Conservation (phyloP, 1,284 basidiomycete species). For the Schizophyllum commune region DNA sequence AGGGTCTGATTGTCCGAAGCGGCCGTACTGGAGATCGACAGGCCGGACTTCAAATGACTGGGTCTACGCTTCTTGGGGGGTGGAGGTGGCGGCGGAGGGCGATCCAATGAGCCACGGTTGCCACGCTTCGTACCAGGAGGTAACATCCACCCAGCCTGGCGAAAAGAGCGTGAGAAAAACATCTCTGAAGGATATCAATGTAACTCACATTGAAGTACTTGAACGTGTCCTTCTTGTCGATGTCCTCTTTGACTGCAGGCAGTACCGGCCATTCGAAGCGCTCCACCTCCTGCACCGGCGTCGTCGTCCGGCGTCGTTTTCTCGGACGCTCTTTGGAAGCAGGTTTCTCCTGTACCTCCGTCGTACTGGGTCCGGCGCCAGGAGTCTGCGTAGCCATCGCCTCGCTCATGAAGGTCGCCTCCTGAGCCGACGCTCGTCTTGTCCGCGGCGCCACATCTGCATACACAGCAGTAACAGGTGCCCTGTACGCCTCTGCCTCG, state of each 20-base stretch:
- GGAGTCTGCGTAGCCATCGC: background rate
- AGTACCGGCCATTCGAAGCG: constrained; percentile 27
- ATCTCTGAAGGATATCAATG: too few relatives aligned
- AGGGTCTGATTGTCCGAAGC: constrained; percentile 42
- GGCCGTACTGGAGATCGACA: constrained; percentile 43
- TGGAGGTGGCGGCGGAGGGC: constrained; percentile 26
- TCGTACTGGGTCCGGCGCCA: background rate
- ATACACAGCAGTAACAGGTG: background rate
- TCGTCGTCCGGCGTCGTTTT: constrained; percentile 2
- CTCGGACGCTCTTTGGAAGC: background rate
- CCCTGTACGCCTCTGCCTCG: constrained; percentile 30
- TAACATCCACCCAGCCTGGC: constrained; percentile 79
- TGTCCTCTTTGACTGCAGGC: constrained; percentile 53
- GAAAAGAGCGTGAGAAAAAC: too few relatives aligned
- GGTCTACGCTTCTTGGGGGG: background rate
- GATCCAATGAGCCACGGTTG: constrained; percentile 39
- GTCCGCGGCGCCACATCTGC: background rate
- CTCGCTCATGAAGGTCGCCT: background rate
- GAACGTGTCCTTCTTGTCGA: constrained; percentile 73
- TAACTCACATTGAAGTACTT: constrained; percentile 49
- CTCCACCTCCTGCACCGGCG: constrained; percentile 15
- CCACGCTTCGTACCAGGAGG: constrained; percentile 62
- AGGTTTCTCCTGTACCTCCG: background rate
- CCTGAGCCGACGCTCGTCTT: background rate
- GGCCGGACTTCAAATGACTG: constrained; percentile 32